Base-by-base conservation (phyloP, 345 rosid genomes). In the Acer yangbiense region DNA sequence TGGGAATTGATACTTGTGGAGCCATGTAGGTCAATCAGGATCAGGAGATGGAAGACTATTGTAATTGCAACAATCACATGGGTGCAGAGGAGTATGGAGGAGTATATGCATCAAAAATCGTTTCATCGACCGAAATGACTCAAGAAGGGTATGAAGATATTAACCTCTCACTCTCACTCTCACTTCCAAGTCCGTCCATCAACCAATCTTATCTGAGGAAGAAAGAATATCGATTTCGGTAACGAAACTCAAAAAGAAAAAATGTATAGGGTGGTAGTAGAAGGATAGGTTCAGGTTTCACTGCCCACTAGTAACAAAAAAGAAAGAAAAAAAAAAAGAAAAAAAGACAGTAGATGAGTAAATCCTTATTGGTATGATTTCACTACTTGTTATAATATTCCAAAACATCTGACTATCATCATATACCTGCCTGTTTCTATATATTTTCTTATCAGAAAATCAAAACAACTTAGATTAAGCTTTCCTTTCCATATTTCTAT, bases 91-190 rank as follows among this genome's bases (percentile, higher is more conserved):
- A 39, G 20, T 35, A 35, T 35, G 39, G 39, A 35, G 75, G 14
- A 71, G 74, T 54, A 62, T 20, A 9, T 9, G 54, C 69, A n/a
- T 63, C 57, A 7, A 62, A 57, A 61, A 21, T 60, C 4, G 13
- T 20, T 43, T 67, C 72, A 43, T 58, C 74, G 48, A 7, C 7
- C 9, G 55, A 29, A 20, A 60, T 68, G 2, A 54, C 54, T 73
- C 73, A 55, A 69, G 55, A 21, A 58, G 69, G 65, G 17, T 3
- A 67, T 74, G 69, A 35, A 35, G 39, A 67, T 57, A 9, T 78
- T 35, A 70, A 74, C 17, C 81, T 74, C 23, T 6, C 78, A 4
- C 81, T 82, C 44, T 82, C 84, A 63, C 76, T 66, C 43, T 43
- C 46, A 43, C 46, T 43, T 58, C 46, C 67, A 64, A 44, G 4